A percentile compares a stretch with the other conserved stretches of the same genome.
Evolutionary conservation across 208 protist genomes (phyloP).

Genomic region (Acanthamoeba castellanii): DNA sequence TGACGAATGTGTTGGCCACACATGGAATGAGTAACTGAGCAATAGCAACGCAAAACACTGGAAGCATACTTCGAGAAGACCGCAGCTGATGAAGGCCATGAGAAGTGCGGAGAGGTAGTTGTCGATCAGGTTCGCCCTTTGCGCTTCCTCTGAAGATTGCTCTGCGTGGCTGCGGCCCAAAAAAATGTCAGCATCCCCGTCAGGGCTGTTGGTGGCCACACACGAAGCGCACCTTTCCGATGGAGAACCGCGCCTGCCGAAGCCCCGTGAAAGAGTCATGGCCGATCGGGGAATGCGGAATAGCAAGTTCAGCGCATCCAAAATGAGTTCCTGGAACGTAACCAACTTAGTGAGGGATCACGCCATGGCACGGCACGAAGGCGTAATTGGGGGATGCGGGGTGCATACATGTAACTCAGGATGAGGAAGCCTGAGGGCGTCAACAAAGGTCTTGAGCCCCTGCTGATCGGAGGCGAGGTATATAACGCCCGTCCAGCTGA

Average conservation of each 20-base stretch:
- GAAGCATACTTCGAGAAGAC: slow-evolving; percentile 75
- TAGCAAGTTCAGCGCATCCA: slow-evolving; percentile 81
- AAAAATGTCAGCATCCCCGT: not conserved
- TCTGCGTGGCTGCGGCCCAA: not conserved
- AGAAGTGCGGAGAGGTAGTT: slow-evolving; percentile 80
- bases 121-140: slow-evolving; percentile 63
- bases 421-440: slow-evolving; percentile 79
- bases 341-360: not conserved
- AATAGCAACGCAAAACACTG: not conserved
- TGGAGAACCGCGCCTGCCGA: slow-evolving; percentile 16
- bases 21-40: too few species aligned
- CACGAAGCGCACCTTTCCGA: slow-evolving; percentile 18
- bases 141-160: not conserved
- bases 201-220: slow-evolving; percentile 25
- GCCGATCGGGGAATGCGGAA: slow-evolving; percentile 77
- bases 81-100: slow-evolving; percentile 80
- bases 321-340: slow-evolving; percentile 15
- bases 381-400: not conserved
- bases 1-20: not conserved
- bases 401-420: slow-evolving; percentile 76
- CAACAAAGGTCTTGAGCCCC: slow-evolving; percentile 79
- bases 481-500: slow-evolving; percentile 55
- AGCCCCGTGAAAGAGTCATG: slow-evolving; percentile 53
- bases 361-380: not conserved
- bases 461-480: slow-evolving; percentile 77